Conservation (phyloP, 2,329 filamentous ascomycete species). For the Calonectria pseudoreteaudii region DNA sequence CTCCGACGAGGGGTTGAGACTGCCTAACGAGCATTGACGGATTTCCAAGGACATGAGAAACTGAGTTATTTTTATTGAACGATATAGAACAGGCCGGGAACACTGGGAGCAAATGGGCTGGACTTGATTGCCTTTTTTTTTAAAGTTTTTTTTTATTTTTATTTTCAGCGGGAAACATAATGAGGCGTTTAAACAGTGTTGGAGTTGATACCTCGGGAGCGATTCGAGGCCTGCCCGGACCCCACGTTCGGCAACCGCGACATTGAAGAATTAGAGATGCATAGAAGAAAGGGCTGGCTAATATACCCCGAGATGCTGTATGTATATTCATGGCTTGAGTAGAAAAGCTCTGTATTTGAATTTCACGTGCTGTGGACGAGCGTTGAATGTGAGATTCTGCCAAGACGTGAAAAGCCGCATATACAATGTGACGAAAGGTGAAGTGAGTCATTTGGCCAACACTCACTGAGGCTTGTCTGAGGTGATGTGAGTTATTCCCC, state of each 20-base stretch:
- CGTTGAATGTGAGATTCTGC: no score
- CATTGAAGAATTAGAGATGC: constrained; percentile 33
- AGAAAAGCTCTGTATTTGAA: constrained; percentile 17
- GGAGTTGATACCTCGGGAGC: constrained; percentile 17
- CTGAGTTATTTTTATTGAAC: constrained; percentile 18
- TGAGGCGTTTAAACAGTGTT: constrained; percentile 27
- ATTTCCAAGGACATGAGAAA: constrained; percentile 12
- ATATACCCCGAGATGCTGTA: constrained; percentile 30
- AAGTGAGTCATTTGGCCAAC: neutral
- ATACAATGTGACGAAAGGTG: neutral
- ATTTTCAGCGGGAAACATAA: constrained; percentile 13
- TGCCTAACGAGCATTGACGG: constrained; percentile 23
- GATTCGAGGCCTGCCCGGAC: constrained; percentile 18
- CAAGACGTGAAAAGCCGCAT: neutral
- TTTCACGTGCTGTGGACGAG: neutral
- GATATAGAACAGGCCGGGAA: constrained; percentile 20
- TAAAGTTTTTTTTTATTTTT: neutral
- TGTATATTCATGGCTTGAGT: constrained; percentile 19
- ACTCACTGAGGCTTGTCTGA: neutral
- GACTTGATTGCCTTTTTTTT: neutral
- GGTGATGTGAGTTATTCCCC: neutral
- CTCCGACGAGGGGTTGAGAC: constrained; percentile 46
- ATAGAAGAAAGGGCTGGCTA: constrained; percentile 34
- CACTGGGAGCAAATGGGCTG: constrained; percentile 20
- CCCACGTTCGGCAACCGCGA: constrained; percentile 20